These are phyloP conservation scores for Rhizoclosmatium globosum DNA, from an alignment of 192 early-diverging fungal genomes.

Conservation along the genomic window DNA sequence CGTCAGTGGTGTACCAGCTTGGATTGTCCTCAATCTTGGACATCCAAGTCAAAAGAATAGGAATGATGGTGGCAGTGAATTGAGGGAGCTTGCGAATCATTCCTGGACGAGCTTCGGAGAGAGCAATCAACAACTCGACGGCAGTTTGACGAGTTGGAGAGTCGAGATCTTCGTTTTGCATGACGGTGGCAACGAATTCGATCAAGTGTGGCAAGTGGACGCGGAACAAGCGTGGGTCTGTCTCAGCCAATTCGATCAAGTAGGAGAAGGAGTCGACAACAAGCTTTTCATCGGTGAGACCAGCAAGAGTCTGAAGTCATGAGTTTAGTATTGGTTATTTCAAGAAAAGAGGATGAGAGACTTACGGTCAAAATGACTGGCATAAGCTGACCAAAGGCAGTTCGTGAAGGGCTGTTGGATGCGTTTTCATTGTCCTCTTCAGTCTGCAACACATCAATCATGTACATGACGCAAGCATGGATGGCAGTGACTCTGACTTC, in stretches of 20 bases:
- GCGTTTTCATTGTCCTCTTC: slow-evolving; percentile 39
- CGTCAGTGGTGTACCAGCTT: slow-evolving; percentile 89
- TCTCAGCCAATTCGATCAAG: slow-evolving; percentile 82
- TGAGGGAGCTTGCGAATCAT: slow-evolving; percentile 91
- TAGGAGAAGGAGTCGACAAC: slow-evolving; percentile 48
- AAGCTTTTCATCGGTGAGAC: slow-evolving; percentile 63
- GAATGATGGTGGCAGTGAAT: slow-evolving; percentile 82
- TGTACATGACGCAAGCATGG: slow-evolving; percentile 73
- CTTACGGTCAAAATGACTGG: slow-evolving; percentile 86
- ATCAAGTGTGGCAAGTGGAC: slow-evolving; percentile 77
- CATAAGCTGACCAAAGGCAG: slow-evolving; percentile 70
- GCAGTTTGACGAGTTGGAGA: slow-evolving; percentile 87
- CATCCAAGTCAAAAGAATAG: slow-evolving; percentile 95
- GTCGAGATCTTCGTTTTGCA: slow-evolving; percentile 84
- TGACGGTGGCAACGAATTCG: slow-evolving; percentile 77
- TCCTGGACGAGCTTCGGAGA: slow-evolving; percentile 86
- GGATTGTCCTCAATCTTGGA: slow-evolving; percentile 88
- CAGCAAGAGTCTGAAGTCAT: slow-evolving; percentile 23
- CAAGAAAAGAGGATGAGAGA: neutral
- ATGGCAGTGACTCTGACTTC: slow-evolving; percentile 57
- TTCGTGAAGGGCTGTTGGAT: slow-evolving; percentile 4
- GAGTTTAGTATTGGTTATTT: neutral
- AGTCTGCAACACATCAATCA: slow-evolving; percentile 71
- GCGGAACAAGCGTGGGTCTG: slow-evolving; percentile 84
- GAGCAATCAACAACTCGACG: slow-evolving; percentile 89